Percentiles rank a stretch among this genome's conserved stretches.
These are phyloP conservation scores for Sphaerulina populicola DNA, from an alignment of 2,329 filamentous ascomycete species.

Conservation along the genomic window DNA sequence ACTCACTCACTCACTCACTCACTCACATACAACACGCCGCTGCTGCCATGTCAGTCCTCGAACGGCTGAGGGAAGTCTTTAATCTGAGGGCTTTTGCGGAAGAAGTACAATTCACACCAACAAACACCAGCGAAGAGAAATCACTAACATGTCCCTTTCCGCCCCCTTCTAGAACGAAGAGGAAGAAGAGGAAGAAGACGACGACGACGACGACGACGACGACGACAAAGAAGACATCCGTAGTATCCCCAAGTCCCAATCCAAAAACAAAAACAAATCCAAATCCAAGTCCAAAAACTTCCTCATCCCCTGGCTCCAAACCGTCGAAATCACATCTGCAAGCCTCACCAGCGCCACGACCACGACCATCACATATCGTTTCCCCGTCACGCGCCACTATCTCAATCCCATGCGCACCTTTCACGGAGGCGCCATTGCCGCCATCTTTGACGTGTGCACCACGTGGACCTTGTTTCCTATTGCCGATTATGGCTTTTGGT, in stretches of 20 bases:
- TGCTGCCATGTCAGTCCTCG: constrained; percentile 4
- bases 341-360: constrained; percentile 13
- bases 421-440: constrained; percentile 22
- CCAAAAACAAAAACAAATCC: no score
- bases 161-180: neutral
- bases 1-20: no score
- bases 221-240: constrained; percentile 11
- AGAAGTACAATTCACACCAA: no score
- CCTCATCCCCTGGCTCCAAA: constrained; percentile 17
- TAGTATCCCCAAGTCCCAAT: no score
- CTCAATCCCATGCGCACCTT: constrained; percentile 22
- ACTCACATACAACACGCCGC: neutral
- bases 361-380: constrained; percentile 18
- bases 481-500: constrained; percentile 22
- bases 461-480: constrained; percentile 19
- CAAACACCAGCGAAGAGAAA: no score
- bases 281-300: constrained; percentile 7
- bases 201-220: constrained; percentile 5
- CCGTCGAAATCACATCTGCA: constrained; percentile 18
- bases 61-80: constrained; percentile 12
- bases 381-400: constrained; percentile 22
- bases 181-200: no score
- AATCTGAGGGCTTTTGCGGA: constrained; percentile 13
- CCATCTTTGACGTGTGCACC: constrained; percentile 23
- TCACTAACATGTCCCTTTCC: no score